Evolutionary conservation across 2,329 filamentous ascomycete species (phyloP), one percentile per base, ranked within the genome.

Genomic region (Pyricularia sp.): DNA sequence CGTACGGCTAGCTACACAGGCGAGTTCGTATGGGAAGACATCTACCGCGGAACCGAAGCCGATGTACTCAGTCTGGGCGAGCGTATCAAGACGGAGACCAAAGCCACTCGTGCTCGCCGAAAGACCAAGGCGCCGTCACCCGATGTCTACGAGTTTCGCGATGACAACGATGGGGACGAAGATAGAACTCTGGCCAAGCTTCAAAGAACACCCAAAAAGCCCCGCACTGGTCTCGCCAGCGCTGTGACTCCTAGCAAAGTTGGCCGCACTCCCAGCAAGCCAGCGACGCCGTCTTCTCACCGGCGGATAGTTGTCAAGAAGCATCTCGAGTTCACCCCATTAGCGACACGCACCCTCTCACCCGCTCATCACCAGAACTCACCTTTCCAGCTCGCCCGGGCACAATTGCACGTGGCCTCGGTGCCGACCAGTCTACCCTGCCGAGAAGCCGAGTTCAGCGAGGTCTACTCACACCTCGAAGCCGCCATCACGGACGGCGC

Each of bases 391-490:
- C 86, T 96, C 70, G 96, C 95, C 65, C 89, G 96, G 25, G 93
- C 89, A 31, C 90, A 92, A 64, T 86, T 99, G 1, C 95, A 99
- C 76, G 95, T 99, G 31, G 95, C 96, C 0, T 92, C 95, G 0
- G 94, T 99, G 3, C 95, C 95, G 0, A 85, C 90, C 14, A 92
- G 92, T 64, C 85, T 99, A 6, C 95, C 95, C 11, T 98, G 95
- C 76, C 90, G 95, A 71, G 94, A 97, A 76, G 88, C 88, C 42
- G 96, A 99, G 77, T 99, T 99, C 78, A 88, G 90, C 11, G 88
- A 92, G 2, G 95, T 99, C 7, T 97, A 98, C 76, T 92, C 92
- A 4, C 93, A 98, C 77, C 88, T 99, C 42, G 94, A 97, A 76
- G 91, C 93, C 9, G 95, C 96, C 68, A 99, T 99, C 75, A 91